Percentiles rank a stretch among this genome's conserved stretches.
Evolutionary conservation across 257 asterid species (phyloP).

Genomic region (Craterostigma plantagineum): DNA sequence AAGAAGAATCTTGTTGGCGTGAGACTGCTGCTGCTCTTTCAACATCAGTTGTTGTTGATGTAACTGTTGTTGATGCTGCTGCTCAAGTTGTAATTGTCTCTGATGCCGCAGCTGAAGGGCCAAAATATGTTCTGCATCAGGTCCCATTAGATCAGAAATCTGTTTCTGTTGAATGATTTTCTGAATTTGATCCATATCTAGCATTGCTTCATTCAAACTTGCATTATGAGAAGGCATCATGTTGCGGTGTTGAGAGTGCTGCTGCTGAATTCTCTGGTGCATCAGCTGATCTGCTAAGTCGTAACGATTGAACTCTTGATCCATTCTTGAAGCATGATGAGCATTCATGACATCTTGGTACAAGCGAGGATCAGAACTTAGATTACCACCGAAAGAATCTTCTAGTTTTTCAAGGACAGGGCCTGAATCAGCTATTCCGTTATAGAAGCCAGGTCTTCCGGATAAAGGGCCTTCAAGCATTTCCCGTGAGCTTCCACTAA

Average conservation of each 20-base stretch:
- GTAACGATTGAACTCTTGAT: conserved; percentile 31
- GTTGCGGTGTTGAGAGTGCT: conserved; percentile 37
- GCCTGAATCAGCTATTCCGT: conserved; percentile 24
- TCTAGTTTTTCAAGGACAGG: conserved; percentile 44
- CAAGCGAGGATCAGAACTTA: conserved; percentile 30
- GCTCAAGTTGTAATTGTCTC: conserved; percentile 63
- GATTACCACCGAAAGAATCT: conserved; percentile 30
- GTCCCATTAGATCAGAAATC: conserved; percentile 35
- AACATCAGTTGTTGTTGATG: conserved; percentile 70
- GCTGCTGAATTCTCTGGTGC: conserved; percentile 38
- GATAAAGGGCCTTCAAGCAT: conserved; percentile 24
- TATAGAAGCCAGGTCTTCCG: conserved; percentile 30
- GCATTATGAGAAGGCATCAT: conserved; percentile 33
- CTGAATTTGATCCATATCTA: conserved; percentile 30
- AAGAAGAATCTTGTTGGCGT: conserved; percentile 50
- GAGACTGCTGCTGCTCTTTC: conserved; percentile 79
- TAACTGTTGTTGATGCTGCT: conserved; percentile 43
- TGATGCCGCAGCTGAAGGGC: conserved; percentile 66
- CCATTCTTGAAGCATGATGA: conserved; percentile 31
- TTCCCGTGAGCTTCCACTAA: conserved; percentile 24
- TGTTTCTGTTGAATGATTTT: conserved; percentile 49
- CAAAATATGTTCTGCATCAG: conserved; percentile 48
- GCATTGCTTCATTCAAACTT: conserved; percentile 38
- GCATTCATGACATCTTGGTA: conserved; percentile 41
- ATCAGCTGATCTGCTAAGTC: conserved; percentile 50